A percentile compares a stretch with the other conserved stretches of the same genome.
Conservation (phyloP, 2,329 filamentous ascomycete species). For the Fusarium mundagurra region DNA sequence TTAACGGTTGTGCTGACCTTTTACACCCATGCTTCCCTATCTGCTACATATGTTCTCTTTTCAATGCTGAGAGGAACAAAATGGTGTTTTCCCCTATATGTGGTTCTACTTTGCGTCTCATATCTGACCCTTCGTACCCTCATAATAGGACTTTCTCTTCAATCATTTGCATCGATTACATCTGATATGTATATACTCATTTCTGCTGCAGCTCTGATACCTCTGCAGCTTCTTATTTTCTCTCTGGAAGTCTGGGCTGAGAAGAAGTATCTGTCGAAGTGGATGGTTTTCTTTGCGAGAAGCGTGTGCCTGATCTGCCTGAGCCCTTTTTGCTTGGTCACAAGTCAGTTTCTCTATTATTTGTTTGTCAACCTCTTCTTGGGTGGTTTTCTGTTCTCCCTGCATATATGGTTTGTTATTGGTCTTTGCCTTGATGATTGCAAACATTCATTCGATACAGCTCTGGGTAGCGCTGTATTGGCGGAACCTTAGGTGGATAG, state of each 20-base stretch:
- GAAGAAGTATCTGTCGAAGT: neutral
- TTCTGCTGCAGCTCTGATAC: accelerated
- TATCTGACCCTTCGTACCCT: neutral
- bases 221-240: neutral
- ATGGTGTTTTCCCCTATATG: accelerated
- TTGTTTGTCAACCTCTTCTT: accelerated
- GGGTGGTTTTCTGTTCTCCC: neutral
- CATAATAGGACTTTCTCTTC: neutral
- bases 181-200: accelerated
- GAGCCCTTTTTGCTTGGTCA: neutral
- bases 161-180: accelerated
- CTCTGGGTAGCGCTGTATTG: neutral
- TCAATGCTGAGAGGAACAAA: accelerated
- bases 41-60: neutral
- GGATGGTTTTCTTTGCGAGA: accelerated
- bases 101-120: neutral
- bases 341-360: accelerated
- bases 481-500: neutral
- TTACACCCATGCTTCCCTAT: neutral
- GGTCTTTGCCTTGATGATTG: neutral
- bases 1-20: neutral
- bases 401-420: neutral
- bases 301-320: neutral
- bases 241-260: neutral
- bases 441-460: neutral